phyloP scores from a whole-genome alignment of 768 basidiomycete species.

The Dendrothele bispora region DNA sequence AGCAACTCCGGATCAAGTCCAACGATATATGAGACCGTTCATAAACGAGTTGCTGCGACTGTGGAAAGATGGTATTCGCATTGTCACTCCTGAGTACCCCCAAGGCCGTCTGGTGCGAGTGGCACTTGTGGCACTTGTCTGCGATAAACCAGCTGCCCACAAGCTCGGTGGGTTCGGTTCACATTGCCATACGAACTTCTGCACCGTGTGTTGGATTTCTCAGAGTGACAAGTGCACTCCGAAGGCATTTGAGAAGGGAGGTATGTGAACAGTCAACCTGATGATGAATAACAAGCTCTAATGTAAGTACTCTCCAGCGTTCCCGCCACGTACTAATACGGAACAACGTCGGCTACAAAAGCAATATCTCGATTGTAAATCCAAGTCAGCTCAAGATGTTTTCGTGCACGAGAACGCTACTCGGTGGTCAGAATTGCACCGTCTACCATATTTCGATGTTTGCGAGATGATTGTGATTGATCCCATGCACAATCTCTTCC shows the following conservation, averaged over 20 bases:
- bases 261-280: not conserved
- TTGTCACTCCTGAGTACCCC: conserved; percentile 17
- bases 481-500: conserved; percentile 25
- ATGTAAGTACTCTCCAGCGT: not conserved
- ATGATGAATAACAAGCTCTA: not conserved
- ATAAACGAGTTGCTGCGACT: conserved; percentile 20
- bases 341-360: not conserved
- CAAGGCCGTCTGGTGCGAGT: conserved; percentile 19
- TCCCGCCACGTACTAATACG: not conserved
- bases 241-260: too few species aligned
- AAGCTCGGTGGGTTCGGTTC: too few species aligned
- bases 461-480: conserved; percentile 19
- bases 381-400: not conserved
- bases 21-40: conserved; percentile 13
- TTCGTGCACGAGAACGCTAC: conserved; percentile 15
- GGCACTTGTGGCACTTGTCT: too few species aligned
- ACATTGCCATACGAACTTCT: too few species aligned
- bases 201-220: not conserved
- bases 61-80: conserved; percentile 18
- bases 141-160: too few species aligned
- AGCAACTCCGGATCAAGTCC: conserved; percentile 16
- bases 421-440: conserved; percentile 16
- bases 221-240: not conserved
- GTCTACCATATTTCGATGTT: conserved; percentile 22
- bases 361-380: not conserved